Conservation (phyloP, 192 early-diverging fungal species). For the Phycomyces blakesleeanus region DNA sequence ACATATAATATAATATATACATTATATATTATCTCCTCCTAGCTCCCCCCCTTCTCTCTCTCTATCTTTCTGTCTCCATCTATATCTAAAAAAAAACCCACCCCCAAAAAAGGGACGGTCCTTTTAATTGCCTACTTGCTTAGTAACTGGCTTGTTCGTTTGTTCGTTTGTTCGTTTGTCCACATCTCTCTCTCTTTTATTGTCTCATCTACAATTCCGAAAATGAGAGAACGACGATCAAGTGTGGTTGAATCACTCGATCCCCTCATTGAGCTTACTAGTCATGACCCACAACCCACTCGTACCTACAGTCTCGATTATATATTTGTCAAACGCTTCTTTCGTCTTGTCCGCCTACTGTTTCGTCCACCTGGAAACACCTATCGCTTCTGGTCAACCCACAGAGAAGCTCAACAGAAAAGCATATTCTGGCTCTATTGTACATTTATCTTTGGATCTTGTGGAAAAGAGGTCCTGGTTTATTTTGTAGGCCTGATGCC, state of each 20-base stretch:
- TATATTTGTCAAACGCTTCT: constrained; percentile 34
- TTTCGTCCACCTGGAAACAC: constrained; percentile 16
- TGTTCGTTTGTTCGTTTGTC: no score
- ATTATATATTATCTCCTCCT: no score
- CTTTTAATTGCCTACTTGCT: no score
- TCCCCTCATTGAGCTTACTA: not conserved
- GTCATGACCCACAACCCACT: not conserved
- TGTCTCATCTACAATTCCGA: no score
- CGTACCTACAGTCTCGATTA: constrained; percentile 33
- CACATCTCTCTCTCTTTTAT: no score
- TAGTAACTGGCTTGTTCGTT: no score
- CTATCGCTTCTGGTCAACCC: constrained; percentile 1
- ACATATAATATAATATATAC: no score
- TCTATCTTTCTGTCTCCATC: no score
- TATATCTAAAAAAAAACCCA: no score
- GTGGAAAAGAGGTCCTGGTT: constrained; percentile 46
- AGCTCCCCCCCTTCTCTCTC: no score
- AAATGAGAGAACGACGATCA: no score
- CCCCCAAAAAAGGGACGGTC: no score
- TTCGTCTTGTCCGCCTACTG: constrained; percentile 28
- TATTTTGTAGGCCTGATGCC: constrained; percentile 73
- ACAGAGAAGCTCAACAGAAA: constrained; percentile 11
- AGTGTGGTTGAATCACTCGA: not conserved
- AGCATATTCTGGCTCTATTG: constrained; percentile 44
- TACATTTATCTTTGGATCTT: constrained; percentile 37